A percentile compares a stretch with the other conserved stretches of the same genome.
These are phyloP conservation scores for Ustanciosporium gigantosporum DNA, from an alignment of 1,284 basidiomycete genomes.

Conservation along the genomic window DNA sequence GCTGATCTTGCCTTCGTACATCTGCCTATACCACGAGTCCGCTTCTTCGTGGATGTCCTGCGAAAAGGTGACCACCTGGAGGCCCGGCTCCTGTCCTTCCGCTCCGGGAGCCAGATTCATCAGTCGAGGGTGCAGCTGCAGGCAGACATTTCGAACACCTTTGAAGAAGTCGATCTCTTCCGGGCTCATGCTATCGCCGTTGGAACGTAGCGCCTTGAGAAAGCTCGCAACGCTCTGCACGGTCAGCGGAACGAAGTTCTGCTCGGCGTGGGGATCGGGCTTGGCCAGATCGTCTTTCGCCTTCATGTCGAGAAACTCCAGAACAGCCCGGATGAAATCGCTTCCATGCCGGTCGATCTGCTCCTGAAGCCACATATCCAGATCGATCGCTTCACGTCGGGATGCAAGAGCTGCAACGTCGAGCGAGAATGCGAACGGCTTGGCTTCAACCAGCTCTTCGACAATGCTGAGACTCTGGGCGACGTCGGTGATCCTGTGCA, in stretches of 20 bases:
- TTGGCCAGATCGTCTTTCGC: slow-evolving; percentile 56
- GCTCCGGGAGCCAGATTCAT: slow-evolving; percentile 87
- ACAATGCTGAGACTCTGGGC: slow-evolving; percentile 92
- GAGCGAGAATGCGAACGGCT: slow-evolving; percentile 75
- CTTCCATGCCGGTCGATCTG: slow-evolving; percentile 76
- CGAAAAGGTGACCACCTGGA: slow-evolving; percentile 83
- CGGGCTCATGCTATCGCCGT: slow-evolving; percentile 62
- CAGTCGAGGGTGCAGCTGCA: slow-evolving; percentile 93
- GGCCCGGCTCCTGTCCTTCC: slow-evolving; percentile 85
- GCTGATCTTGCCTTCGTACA: slow-evolving; percentile 89
- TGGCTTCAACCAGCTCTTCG: slow-evolving; percentile 82
- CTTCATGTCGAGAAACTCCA: slow-evolving; percentile 58
- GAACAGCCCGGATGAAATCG: slow-evolving; percentile 77
- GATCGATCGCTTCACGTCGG: slow-evolving; percentile 86
- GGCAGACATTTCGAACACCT: slow-evolving; percentile 87
- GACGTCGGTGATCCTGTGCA: slow-evolving; percentile 90
- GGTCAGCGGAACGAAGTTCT: slow-evolving; percentile 55
- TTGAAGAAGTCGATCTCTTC: slow-evolving; percentile 86
- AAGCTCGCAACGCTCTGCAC: slow-evolving; percentile 58
- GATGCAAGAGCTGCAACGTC: slow-evolving; percentile 93
- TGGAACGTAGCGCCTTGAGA: slow-evolving; percentile 54
- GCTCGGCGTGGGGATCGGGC: slow-evolving; percentile 57
- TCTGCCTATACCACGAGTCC: slow-evolving; percentile 92
- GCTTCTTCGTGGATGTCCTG: slow-evolving; percentile 83
- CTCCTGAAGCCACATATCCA: slow-evolving; percentile 94